Evolutionary conservation across 371 early-diverging fungal species (phyloP).

Genomic region (Rhizopus delemar): DNA sequence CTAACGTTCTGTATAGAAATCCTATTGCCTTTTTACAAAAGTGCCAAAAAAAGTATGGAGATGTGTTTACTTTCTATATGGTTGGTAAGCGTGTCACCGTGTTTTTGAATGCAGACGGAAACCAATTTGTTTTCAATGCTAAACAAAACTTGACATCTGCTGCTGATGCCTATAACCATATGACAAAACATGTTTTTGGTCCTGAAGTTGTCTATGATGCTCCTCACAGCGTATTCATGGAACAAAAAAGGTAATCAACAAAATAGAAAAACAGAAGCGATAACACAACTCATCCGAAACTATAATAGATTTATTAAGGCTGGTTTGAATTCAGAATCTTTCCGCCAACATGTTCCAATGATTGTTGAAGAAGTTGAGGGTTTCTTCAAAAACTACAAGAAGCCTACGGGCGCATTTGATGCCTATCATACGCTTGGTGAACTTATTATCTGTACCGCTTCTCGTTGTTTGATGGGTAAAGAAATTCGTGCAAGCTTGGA

Average conservation of each 20-base stretch:
- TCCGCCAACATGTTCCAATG: constrained; percentile 87
- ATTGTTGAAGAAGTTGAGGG: constrained; percentile 79
- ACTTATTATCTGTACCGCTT: constrained; percentile 93
- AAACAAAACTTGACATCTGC: constrained; percentile 87
- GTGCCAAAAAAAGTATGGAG: constrained; percentile 76
- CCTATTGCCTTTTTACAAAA: constrained; percentile 86
- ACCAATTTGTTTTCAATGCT: constrained; percentile 94
- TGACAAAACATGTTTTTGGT: constrained; percentile 96
- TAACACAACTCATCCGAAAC: background rate
- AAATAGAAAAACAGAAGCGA: background rate
- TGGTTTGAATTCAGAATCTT: constrained; percentile 83
- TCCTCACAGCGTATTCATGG: constrained; percentile 90
- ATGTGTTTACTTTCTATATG: constrained; percentile 92
- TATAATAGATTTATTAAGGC: constrained; percentile 84
- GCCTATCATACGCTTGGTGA: constrained; percentile 83
- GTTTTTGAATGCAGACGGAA: constrained; percentile 90
- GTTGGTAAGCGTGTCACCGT: constrained; percentile 89
- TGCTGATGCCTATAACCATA: constrained; percentile 90
- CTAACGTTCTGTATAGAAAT: constrained; percentile 39
- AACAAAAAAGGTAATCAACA: constrained; percentile 82
- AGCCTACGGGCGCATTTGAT: constrained; percentile 56
- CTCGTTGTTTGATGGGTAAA: constrained; percentile 90
- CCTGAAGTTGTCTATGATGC: constrained; percentile 96
- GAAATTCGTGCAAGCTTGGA: constrained; percentile 88
- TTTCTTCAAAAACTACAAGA: constrained; percentile 48